Base-by-base conservation (phyloP, 306 rosid genomes). In the Vachellia collinsii region DNA sequence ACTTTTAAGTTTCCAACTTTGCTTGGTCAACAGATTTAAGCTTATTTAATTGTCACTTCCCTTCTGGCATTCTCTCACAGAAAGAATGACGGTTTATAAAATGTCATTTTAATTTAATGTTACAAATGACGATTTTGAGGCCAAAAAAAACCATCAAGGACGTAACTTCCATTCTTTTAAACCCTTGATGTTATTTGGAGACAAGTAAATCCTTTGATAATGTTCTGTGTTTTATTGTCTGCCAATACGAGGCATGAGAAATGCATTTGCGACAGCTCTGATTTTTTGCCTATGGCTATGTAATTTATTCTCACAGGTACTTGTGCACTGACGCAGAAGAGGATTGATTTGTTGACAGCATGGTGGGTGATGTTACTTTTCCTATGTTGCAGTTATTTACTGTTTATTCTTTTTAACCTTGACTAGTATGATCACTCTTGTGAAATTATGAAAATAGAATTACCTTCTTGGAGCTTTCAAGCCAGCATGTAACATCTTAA, bases 391-490 rank as follows among this genome's bases (percentile, higher is more conserved):
- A 46, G 20, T 63, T 76, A 34, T 63, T 10, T 62, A 25, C 9
- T 10, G 61, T 76, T 46, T 64, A 42, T 23, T 61, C 59, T 1
- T 74, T 74, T 20, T 19, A 7, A 56, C 39, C 37, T 3, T 20
- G 46, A 56, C 54, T 74, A 11, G 42, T 11, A 20, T 56, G 51
- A 56, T 58, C 14, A 8, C 34, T 23, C 36, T 62, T 17, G 34
- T 22, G 58, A 29, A 63, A 42, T 34, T 16, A 13, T 29, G 17
- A 59, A 43, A 42, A 87, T 42, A 96, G 99, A 96, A 96, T 89
- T 96, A 90, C 89, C 85, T 96, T 77, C 92, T 96, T 46, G 99
- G 98, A 89, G 99, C 99, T 83, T 96, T 96, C 94, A 96, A 96
- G 88, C 99, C 99, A 48, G 92, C 99, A 25, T 93, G 98, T 78